phyloP scores from a whole-genome alignment of 768 basidiomycete species.

The Boletus rex-veris region DNA sequence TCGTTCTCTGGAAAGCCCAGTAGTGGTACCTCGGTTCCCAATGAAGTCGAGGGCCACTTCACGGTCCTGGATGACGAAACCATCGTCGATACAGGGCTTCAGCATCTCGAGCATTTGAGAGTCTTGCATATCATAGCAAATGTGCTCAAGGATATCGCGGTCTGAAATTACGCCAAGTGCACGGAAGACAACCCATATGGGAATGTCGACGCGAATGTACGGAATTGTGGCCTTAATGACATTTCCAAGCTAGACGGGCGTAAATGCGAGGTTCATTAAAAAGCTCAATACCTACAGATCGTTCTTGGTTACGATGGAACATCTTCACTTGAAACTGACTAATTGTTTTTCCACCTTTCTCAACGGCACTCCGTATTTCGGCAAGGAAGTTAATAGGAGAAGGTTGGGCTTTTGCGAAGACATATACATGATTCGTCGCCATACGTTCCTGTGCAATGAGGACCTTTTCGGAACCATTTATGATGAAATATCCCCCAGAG shows the following conservation, averaged over 20 bases:
- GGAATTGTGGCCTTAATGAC: constrained; percentile 97
- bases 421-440: constrained; percentile 99
- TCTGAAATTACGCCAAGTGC: constrained; percentile 97
- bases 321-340: constrained; percentile 98
- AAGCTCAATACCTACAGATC: constrained; percentile 55
- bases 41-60: constrained; percentile 98
- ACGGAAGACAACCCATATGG: constrained; percentile 98
- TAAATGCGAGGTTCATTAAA: not conserved
- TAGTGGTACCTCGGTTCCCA: constrained; percentile 94
- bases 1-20: constrained; percentile 85
- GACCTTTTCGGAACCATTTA: constrained; percentile 99
- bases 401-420: constrained; percentile 96
- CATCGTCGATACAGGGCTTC: constrained; percentile 97
- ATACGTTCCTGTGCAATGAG: constrained; percentile 98
- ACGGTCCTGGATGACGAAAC: constrained; percentile 96
- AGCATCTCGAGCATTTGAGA: constrained; percentile 96
- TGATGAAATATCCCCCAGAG: constrained; percentile 98
- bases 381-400: constrained; percentile 95
- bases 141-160: constrained; percentile 95
- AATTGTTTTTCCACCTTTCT: constrained; percentile 97
- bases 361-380: constrained; percentile 95
- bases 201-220: constrained; percentile 97
- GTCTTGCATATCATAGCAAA: constrained; percentile 97
- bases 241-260: constrained; percentile 61
- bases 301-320: constrained; percentile 87